Conservation (phyloP, 176 grass and related monocot species). For the Phoenix roebelenii region DNA sequence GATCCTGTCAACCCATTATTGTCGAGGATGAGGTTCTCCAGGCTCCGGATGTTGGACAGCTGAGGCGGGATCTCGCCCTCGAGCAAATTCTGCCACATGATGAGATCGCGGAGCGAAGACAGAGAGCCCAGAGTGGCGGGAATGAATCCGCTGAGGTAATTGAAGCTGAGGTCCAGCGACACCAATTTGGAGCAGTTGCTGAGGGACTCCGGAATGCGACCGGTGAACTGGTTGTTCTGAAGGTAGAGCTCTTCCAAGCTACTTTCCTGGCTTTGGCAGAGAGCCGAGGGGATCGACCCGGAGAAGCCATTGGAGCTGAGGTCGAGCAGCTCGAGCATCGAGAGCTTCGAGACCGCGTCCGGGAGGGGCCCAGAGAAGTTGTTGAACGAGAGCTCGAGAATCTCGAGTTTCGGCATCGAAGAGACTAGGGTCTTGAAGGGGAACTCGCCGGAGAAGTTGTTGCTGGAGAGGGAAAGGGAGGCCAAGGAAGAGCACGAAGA, state of each 20-base stretch:
- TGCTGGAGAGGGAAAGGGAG: conserved; percentile 60
- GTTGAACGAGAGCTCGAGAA: conserved; percentile 69
- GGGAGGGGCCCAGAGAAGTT: conserved; percentile 55
- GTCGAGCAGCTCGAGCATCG: conserved; percentile 66
- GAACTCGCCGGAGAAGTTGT: conserved; percentile 79
- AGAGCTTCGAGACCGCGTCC: conserved; percentile 37
- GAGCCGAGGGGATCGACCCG: conserved; percentile 45
- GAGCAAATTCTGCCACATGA: conserved; percentile 90
- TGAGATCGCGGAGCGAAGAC: conserved; percentile 55
- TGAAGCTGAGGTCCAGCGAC: conserved; percentile 94
- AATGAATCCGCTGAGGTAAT: conserved; percentile 59
- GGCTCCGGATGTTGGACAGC: conserved; percentile 34
- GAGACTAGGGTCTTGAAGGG: conserved; percentile 32
- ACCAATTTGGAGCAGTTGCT: conserved; percentile 69
- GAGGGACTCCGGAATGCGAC: conserved; percentile 53
- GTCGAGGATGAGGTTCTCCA: conserved; percentile 93
- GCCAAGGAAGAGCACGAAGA: conserved; percentile 34
- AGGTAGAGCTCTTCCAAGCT: conserved; percentile 69
- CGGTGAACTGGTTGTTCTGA: conserved; percentile 84
- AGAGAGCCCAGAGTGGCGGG: conserved; percentile 49
- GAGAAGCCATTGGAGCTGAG: conserved; percentile 83
- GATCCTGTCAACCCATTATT: conserved; percentile 67
- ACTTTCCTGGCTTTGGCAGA: conserved; percentile 36
- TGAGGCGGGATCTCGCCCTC: conserved; percentile 77
- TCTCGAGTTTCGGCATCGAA: conserved; percentile 38